phyloP scores from a whole-genome alignment of 441 rosid species.

The Brassica balearica region DNA sequence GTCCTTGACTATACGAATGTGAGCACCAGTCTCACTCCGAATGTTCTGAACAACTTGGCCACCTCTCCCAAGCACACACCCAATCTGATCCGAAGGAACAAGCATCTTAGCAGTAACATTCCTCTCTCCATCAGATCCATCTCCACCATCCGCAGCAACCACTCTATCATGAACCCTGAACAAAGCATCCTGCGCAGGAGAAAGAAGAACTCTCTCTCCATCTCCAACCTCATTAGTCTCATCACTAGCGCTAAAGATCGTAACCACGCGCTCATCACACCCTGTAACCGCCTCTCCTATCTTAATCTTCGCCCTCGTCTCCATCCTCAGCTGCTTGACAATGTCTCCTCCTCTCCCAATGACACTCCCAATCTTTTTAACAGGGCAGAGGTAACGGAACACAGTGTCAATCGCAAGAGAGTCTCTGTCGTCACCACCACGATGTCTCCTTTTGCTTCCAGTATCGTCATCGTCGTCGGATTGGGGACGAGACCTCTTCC shows the following conservation, averaged over 20 bases:
- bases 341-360: conserved; percentile 97
- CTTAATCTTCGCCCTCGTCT: conserved; percentile 84
- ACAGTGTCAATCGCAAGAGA: conserved; percentile 74
- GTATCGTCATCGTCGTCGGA: conserved; percentile 68
- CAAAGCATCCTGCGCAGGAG: conserved; percentile 95
- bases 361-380: conserved; percentile 88
- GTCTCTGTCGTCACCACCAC: conserved; percentile 72
- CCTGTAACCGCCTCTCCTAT: conserved; percentile 83
- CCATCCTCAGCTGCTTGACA: conserved; percentile 82
- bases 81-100: conserved; percentile 99
- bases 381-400: conserved; percentile 83
- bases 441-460: conserved; percentile 68
- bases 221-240: conserved; percentile 82
- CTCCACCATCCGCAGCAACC: conserved; percentile 67
- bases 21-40: conserved; percentile 90
- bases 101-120: conserved; percentile 81
- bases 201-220: conserved; percentile 57
- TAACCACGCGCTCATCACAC: conserved; percentile 91
- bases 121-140: conserved; percentile 62
- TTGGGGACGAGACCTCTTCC: conserved; percentile 86
- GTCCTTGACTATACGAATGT: conserved; percentile 91
- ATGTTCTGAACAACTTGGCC: conserved; percentile 91
- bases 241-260: conserved; percentile 84
- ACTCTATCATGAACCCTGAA: conserved; percentile 87
- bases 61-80: conserved; percentile 96